Percentiles rank a stretch among this genome's conserved stretches.
phyloP scores from a whole-genome alignment of 108 stramenopile species.

The Parmales sp. region DNA sequence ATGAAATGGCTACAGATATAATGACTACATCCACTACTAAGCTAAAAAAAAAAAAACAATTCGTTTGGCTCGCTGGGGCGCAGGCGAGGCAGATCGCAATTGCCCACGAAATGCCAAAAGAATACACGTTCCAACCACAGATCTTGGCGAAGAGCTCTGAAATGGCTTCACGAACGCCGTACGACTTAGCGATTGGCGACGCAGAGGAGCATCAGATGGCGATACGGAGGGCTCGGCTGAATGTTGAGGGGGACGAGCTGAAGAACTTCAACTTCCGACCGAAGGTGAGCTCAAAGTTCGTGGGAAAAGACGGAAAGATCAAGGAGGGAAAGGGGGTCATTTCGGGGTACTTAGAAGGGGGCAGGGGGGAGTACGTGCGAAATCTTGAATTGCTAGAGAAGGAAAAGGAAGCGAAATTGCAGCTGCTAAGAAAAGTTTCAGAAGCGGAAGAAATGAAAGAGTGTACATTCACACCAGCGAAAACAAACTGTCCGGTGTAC shows the following conservation, averaged over 20 bases:
- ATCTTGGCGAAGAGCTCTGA: neutral
- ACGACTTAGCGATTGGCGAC: neutral
- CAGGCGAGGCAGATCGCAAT: neutral
- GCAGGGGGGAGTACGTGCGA: neutral
- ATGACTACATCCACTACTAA: no score
- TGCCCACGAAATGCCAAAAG: no score
- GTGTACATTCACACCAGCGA: neutral
- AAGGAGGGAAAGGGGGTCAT: neutral
- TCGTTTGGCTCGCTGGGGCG: no score
- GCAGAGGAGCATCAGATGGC: neutral
- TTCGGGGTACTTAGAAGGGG: no score
- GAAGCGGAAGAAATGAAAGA: neutral
- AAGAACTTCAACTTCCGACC: conserved; percentile 2
- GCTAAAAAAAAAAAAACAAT: no score
- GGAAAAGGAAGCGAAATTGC: neutral
- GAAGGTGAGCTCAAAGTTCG: neutral
- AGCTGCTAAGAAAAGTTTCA: no score
- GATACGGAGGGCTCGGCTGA: neutral
- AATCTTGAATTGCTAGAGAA: neutral
- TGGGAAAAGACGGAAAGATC: neutral
- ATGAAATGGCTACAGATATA: no score
- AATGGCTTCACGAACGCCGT: neutral
- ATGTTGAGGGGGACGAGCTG: neutral
- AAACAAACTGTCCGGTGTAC: neutral
- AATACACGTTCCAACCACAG: neutral